Conservation (phyloP, 2,329 filamentous ascomycete species). For the Lasiodiplodia gonubiensis region DNA sequence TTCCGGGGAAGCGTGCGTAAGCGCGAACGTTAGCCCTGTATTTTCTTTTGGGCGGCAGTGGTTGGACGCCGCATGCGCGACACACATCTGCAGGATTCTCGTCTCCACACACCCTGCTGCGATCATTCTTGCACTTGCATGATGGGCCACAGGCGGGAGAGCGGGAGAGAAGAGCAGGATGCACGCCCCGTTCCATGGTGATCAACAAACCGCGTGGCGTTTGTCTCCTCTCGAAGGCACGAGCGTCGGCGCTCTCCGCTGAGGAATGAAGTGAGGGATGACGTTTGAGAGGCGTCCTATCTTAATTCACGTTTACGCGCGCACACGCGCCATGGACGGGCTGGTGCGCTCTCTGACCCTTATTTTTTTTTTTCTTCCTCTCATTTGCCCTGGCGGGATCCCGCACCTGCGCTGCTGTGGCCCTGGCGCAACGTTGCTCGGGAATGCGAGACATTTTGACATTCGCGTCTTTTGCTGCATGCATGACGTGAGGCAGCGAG, state of each 20-base stretch:
- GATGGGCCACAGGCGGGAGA: background rate
- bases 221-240: background rate
- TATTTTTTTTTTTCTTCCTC: background rate
- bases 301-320: background rate
- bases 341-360: background rate
- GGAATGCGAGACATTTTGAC: slow-evolving; percentile 18
- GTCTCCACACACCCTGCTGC: background rate
- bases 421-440: background rate
- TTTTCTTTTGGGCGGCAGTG: background rate
- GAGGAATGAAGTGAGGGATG: background rate
- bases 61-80: slow-evolving; percentile 15
- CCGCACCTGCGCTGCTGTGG: background rate
- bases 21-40: slow-evolving; percentile 18
- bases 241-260: background rate
- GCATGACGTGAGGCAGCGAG: background rate
- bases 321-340: background rate
- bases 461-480: background rate
- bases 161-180: background rate
- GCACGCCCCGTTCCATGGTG: too few species aligned
- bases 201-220: background rate
- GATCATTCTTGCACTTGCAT: background rate
- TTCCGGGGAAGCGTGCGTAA: slow-evolving; percentile 16
- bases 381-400: background rate
- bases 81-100: slow-evolving; percentile 6
- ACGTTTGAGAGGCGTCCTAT: background rate